Percentiles rank a stretch among this genome's conserved stretches.
phyloP scores from a whole-genome alignment of 2,329 filamentous ascomycete genomes.

The Alternaria metachromatica region DNA sequence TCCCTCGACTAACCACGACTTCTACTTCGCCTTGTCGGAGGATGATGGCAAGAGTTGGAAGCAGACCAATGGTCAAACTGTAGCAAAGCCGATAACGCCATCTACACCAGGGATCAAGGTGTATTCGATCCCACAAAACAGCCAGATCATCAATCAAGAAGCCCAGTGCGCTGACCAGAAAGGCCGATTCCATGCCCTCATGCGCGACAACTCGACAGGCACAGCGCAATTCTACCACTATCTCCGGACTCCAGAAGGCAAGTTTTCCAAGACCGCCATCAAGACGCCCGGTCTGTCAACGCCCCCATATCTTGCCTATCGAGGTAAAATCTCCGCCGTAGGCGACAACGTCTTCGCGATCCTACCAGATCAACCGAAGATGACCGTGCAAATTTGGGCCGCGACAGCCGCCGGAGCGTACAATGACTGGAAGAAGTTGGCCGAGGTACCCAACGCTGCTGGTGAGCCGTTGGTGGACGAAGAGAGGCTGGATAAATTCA shows the following conservation, averaged over 20 bases:
- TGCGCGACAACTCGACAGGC: conserved; percentile 51
- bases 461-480: conserved; percentile 44
- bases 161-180: conserved; percentile 55
- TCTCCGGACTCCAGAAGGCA: conserved; percentile 34
- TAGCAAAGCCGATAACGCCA: conserved; percentile 54
- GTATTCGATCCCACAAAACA: conserved; percentile 55
- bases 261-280: conserved; percentile 42
- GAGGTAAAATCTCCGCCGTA: conserved; percentile 39
- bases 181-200: conserved; percentile 59
- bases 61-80: conserved; percentile 45
- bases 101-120: conserved; percentile 53
- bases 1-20: conserved; percentile 58
- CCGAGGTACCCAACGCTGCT: conserved; percentile 38
- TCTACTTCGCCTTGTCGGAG: conserved; percentile 59
- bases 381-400: conserved; percentile 36
- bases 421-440: conserved; percentile 40
- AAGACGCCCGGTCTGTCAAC: conserved; percentile 36
- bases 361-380: conserved; percentile 40
- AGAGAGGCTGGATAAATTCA: conserved; percentile 31
- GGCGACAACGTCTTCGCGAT: conserved; percentile 40
- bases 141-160: conserved; percentile 60
- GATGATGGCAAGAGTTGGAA: conserved; percentile 55
- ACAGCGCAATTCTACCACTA: conserved; percentile 43
- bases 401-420: conserved; percentile 37
- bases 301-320: conserved; percentile 42